Evolutionary conservation across 345 rosid species (phyloP).

Genomic region (Kandelia obovata): DNA sequence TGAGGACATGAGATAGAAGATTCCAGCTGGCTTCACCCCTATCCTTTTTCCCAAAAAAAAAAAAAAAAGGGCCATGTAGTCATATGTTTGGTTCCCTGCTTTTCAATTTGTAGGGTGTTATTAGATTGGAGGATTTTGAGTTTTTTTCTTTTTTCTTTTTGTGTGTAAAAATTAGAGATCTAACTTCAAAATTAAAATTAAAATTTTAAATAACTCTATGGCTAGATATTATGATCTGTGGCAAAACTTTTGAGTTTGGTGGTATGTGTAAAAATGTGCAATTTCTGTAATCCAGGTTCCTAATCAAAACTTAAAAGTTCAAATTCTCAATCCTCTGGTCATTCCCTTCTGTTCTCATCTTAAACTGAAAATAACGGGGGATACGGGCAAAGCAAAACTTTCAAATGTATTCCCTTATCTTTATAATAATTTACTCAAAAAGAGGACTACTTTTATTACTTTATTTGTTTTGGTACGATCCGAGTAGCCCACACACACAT

Average conservation of each 20-base stretch:
- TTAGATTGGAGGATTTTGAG: conserved; percentile 7
- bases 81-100: background rate
- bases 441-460: too few species aligned
- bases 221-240: too few species aligned
- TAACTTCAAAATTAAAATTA: too few species aligned
- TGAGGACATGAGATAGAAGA: conserved; percentile 42
- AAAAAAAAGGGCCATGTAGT: background rate
- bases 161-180: too few species aligned
- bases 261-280: conserved; percentile 7
- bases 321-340: conserved; percentile 8
- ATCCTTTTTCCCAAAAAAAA: conserved; percentile 10
- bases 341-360: background rate
- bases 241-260: background rate
- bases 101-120: conserved; percentile 1
- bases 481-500: background rate
- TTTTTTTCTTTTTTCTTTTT: background rate
- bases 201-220: too few species aligned
- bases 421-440: too few species aligned
- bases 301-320: conserved; percentile 9
- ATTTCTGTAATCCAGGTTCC: background rate
- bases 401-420: too few species aligned
- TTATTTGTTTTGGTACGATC: background rate
- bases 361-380: background rate
- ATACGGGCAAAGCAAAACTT: conserved; percentile 17
- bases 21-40: conserved; percentile 13